These are phyloP conservation scores for Pythium monospermum DNA, from an alignment of 352 stramenopile species.

Conservation along the genomic window DNA sequence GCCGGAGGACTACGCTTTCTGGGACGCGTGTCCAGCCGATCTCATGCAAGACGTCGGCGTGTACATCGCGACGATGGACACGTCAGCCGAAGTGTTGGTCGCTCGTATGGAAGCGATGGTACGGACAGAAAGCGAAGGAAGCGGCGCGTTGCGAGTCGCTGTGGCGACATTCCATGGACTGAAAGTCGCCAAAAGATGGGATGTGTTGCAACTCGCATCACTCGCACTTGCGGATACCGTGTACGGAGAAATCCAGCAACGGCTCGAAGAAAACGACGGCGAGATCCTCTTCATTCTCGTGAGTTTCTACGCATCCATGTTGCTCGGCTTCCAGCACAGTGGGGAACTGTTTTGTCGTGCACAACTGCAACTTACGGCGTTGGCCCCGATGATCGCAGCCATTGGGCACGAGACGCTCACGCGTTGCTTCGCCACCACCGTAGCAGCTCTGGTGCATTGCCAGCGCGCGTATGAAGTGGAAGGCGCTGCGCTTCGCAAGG, in stretches of 20 bases:
- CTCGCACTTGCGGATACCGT: constrained; percentile 35
- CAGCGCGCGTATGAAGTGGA: constrained; percentile 69
- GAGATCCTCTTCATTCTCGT: constrained; percentile 23
- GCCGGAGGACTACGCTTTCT: constrained; percentile 45
- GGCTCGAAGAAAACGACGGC: constrained; percentile 25
- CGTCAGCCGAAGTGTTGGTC: constrained; percentile 29
- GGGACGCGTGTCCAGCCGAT: constrained; percentile 35
- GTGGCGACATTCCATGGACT: constrained; percentile 55
- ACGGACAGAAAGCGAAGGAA: constrained; percentile 11
- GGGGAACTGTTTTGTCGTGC: constrained; percentile 47
- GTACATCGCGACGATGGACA: constrained; percentile 48
- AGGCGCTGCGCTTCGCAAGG: constrained; percentile 32
- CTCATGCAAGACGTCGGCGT: constrained; percentile 51
- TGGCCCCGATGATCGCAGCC: constrained; percentile 37
- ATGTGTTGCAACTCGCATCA: constrained; percentile 37
- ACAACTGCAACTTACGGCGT: constrained; percentile 33
- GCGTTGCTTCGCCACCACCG: constrained; percentile 32
- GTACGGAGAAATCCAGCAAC: constrained; percentile 19
- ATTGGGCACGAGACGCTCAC: constrained; percentile 18
- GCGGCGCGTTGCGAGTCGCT: constrained; percentile 48
- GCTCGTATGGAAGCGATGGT: constrained; percentile 34
- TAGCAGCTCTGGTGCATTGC: constrained; percentile 49
- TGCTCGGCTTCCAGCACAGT: constrained; percentile 77
- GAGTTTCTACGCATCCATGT: constrained; percentile 51
- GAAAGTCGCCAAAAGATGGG: constrained; percentile 76